Percentiles rank a stretch among this genome's conserved stretches.
Conservation (phyloP, 768 basidiomycete genomes). For the Podaxis carcinomalis region DNA sequence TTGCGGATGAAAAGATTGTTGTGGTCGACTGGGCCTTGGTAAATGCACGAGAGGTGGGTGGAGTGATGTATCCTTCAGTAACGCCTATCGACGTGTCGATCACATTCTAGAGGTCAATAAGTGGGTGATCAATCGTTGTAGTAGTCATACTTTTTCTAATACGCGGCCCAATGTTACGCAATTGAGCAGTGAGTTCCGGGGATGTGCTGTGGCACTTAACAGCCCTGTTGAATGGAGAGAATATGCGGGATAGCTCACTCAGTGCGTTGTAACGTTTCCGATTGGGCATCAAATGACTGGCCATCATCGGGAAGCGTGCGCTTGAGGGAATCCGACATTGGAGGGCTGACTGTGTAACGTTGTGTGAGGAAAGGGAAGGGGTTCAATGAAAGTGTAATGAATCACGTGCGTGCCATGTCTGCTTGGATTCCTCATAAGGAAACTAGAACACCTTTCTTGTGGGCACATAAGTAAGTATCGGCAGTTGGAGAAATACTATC, state of each 20-base stretch:
- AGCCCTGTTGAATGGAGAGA: background rate
- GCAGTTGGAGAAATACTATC: background rate
- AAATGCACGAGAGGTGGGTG: constrained; percentile 29
- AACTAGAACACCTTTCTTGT: background rate
- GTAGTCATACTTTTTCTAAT: constrained; percentile 51
- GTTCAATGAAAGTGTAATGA: background rate
- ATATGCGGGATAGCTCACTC: background rate
- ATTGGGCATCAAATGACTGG: background rate
- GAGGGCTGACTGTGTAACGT: background rate
- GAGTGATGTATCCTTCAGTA: constrained; percentile 50
- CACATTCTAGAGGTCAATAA: constrained; percentile 22
- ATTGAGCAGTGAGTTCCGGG: constrained; percentile 46
- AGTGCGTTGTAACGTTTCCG: background rate
- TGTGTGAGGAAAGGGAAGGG: background rate
- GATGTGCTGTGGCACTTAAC: constrained; percentile 27
- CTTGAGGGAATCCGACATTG: constrained; percentile 20
- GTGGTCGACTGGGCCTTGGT: constrained; percentile 36
- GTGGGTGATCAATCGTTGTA: background rate
- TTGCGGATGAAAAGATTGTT: constrained; percentile 49
- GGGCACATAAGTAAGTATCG: background rate
- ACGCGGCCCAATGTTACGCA: constrained; percentile 55
- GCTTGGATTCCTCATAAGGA: background rate
- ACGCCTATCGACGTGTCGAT: constrained; percentile 42
- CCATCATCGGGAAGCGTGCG: constrained; percentile 23
- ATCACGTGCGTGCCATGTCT: background rate